Evolutionary conservation across 2,329 filamentous ascomycete genomes (phyloP).

Genomic region (Tolypocladium pustulatum): DNA sequence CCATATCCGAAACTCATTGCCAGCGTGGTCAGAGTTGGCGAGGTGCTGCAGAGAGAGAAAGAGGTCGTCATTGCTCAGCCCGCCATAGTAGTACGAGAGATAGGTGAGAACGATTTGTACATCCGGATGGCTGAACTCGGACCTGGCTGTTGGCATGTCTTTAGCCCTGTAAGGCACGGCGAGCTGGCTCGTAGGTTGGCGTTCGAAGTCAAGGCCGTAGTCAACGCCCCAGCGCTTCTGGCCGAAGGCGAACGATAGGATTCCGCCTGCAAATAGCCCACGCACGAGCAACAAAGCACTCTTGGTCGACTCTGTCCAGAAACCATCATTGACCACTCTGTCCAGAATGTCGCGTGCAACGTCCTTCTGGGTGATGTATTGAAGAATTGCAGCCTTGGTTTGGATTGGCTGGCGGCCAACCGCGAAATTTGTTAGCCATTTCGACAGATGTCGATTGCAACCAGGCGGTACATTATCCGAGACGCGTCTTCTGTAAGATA

Average conservation of each 20-base stretch:
- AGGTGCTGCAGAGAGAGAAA: slow-evolving; percentile 34
- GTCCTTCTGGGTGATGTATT: slow-evolving; percentile 29
- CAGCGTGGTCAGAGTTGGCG: slow-evolving; percentile 36
- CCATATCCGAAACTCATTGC: slow-evolving; percentile 37
- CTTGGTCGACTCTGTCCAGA: slow-evolving; percentile 24
- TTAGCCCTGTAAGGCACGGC: slow-evolving; percentile 50
- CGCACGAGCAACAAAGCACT: slow-evolving; percentile 32
- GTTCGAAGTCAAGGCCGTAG: slow-evolving; percentile 39
- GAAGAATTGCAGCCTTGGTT: slow-evolving; percentile 18
- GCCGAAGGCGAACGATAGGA: slow-evolving; percentile 39
- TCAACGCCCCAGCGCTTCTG: slow-evolving; percentile 53
- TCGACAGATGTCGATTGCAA: slow-evolving; percentile 30
- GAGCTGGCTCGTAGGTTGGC: slow-evolving; percentile 31
- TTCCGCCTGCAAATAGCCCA: slow-evolving; percentile 41
- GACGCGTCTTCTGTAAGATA: slow-evolving; percentile 26
- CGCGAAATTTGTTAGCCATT: slow-evolving; percentile 25
- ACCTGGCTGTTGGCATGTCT: slow-evolving; percentile 37
- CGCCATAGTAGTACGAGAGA: slow-evolving; percentile 42
- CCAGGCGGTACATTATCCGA: slow-evolving; percentile 12
- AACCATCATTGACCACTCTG: slow-evolving; percentile 19
- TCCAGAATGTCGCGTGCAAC: slow-evolving; percentile 15
- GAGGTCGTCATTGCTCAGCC: slow-evolving; percentile 38
- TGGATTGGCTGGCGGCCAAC: slow-evolving; percentile 20
- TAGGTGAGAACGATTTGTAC: slow-evolving; percentile 42
- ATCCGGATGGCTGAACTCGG: slow-evolving; percentile 52